Evolutionary conservation across 2,329 filamentous ascomycete species (phyloP), one percentile per base, ranked within the genome.

Genomic region (Fusarium phyllophilum): DNA sequence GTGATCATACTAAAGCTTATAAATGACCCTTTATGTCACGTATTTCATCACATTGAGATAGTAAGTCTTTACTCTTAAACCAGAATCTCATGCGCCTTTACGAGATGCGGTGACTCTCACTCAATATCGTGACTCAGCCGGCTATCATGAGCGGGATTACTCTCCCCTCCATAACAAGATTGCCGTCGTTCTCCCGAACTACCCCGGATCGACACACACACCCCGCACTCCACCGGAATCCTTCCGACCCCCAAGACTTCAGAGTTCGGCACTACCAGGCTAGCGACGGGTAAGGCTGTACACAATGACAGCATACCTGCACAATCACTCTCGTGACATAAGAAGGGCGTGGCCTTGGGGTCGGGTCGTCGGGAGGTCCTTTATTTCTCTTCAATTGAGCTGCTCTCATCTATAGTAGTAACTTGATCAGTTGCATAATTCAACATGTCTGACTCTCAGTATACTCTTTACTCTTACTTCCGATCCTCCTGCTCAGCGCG

Each of bases 401-500:
- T n/a, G 6, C 17, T 22, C 5, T 29, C 11, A 18, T 14, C 7
- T 11, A 14, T 20, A 29, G 5, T 15, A 20, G 2, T 1, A 12
- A 2, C 31, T 2, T n/a, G 15, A 10, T 9, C 5, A 17, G 17
- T 4, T 14, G 1, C 10, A 20, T 11, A 4, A 13, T 29, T 39
- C 63, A 72, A 36, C 11, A 80, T 81, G 79, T 29, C 75, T 2
- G 66, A 74, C 5, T 14, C 62, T 42, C 46, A 66, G 4, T 84
- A 82, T 75, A 83, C 80, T 4, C 85, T 92, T 15, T 86, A 91
- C 82, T 87, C 85, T 68, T 91, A 90, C 82, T 91, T 88, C 81
- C 85, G 88, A 70, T 92, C 90, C 54, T 91, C 89, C 22, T 92
- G 89, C 81, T 88, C 89, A 2, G 89, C 87, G 2, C 87, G 90